These are phyloP conservation scores for Leishmania martiniquensis DNA, from an alignment of 208 protist genomes.

Conservation along the genomic window DNA sequence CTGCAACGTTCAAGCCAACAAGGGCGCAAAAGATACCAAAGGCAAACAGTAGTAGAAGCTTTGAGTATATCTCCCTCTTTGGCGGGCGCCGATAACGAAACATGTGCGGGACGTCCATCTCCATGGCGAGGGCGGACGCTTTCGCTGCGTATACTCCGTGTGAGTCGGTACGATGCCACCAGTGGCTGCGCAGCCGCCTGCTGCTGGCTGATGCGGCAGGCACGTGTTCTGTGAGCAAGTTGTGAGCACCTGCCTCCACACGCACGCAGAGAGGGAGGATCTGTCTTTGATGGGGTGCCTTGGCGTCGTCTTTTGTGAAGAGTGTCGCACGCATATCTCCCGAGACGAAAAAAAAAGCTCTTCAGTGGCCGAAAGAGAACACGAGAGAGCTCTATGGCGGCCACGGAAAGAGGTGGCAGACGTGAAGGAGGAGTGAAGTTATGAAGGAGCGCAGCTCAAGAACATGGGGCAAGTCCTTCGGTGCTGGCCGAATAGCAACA, in stretches of 20 bases:
- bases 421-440: background rate
- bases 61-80: constrained; percentile 11
- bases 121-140: background rate
- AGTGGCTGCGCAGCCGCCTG: background rate
- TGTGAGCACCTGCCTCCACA: background rate
- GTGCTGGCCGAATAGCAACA: background rate
- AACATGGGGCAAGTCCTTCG: background rate
- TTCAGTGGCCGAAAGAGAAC: background rate
- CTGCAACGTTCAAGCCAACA: constrained; percentile 8
- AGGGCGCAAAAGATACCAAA: constrained; percentile 20
- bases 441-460: background rate
- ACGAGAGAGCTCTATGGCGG: background rate
- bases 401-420: background rate
- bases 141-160: background rate
- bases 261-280: background rate
- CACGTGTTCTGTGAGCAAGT: background rate
- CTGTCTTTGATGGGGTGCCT: background rate
- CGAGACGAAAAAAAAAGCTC: background rate
- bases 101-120: constrained; percentile 10
- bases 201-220: background rate
- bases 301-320: background rate
- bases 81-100: constrained; percentile 23
- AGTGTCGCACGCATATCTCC: background rate
- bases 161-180: background rate
- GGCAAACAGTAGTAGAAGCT: constrained; percentile 7